Percentiles rank a stretch among this genome's conserved stretches.
Evolutionary conservation across 148 eudicot species (phyloP).

Genomic region (Chenopodium quinoa): DNA sequence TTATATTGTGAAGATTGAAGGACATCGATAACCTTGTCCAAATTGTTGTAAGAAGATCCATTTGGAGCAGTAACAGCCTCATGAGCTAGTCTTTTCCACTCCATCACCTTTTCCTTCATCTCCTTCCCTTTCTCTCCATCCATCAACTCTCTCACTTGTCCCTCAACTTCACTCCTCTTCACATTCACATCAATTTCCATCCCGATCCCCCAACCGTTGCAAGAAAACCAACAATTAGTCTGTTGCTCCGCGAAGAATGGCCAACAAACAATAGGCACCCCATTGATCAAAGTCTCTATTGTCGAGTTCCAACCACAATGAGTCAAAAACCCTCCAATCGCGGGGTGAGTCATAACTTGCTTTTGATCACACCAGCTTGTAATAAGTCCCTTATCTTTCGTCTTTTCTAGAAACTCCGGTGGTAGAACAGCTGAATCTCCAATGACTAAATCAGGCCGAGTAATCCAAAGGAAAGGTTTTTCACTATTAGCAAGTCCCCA

Average conservation of each 20-base stretch:
- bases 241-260: slow-evolving; percentile 41
- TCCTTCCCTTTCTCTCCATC: slow-evolving; percentile 31
- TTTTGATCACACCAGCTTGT: slow-evolving; percentile 38
- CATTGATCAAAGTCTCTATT: slow-evolving; percentile 21
- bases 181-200: slow-evolving; percentile 36
- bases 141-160: slow-evolving; percentile 33
- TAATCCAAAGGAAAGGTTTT: slow-evolving; percentile 34
- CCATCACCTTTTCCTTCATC: slow-evolving; percentile 24
- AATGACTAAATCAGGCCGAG: slow-evolving; percentile 25
- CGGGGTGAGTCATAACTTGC: slow-evolving; percentile 29
- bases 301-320: slow-evolving; percentile 41
- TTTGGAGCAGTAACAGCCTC: slow-evolving; percentile 15
- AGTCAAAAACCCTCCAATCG: slow-evolving; percentile 32
- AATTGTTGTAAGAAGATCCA: slow-evolving; percentile 29
- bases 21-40: slow-evolving; percentile 19
- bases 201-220: slow-evolving; percentile 31
- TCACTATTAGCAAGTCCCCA: slow-evolving; percentile 38
- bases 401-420: slow-evolving; percentile 26
- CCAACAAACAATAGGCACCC: slow-evolving; percentile 38
- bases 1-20: background rate
- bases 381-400: slow-evolving; percentile 7
- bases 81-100: slow-evolving; percentile 24
- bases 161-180: slow-evolving; percentile 25
- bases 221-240: slow-evolving; percentile 37
- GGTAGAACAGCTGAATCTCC: slow-evolving; percentile 26